Base-by-base conservation (phyloP, 495 filamentous ascomycete genomes). In the Aspergillus baeticus region DNA sequence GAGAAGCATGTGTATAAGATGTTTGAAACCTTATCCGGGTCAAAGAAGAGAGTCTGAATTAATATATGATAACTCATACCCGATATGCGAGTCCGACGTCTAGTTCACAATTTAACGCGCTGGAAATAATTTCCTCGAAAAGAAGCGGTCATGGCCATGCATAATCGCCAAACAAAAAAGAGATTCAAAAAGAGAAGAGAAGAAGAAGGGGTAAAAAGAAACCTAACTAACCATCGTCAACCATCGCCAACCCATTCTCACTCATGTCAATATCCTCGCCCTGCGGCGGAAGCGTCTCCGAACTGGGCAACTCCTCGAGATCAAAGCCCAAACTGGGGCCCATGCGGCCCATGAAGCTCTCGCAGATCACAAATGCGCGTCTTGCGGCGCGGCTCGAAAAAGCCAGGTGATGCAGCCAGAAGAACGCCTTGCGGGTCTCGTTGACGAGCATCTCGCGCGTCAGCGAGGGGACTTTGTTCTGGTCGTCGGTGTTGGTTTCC, bases 331-430 rank as follows among this genome's bases (percentile, higher is more conserved):
- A 14, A 15, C 31, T 57, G 5, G 67, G 62, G 13, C 62, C 69
- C 51, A 73, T 64, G 18, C 63, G 68, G 22, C 56, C 52, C 5
- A 73, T 26, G 34, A 72, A 53, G 23, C 54, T 56, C 41, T 69
- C 63, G 47, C 67, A 69, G 8, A 82, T 65, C n/a, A 69, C 49
- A 59, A 78, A 84, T 15, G 81, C 83, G 17, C 81, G 72, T 14
- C 70, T 52, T 0, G 81, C 72, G 10, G 76, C 74, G 10, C 71
- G 59, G 51, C 77, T 73, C n/a, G 73, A 65, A 17, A 36, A 37
- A 11, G 55, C 45, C 69, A 83, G 74, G 1, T 68, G 60, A 41
- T 74, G 63, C 3, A 86, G 67, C 79, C 80, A 84, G 11, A 42
- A 50, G 1, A 83, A 49, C 6, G 79, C 74, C 54, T 81, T 84